Percentiles rank a stretch among this genome's conserved stretches.
Conservation (phyloP, 306 rosid species). For the Boehmeria nivea region DNA sequence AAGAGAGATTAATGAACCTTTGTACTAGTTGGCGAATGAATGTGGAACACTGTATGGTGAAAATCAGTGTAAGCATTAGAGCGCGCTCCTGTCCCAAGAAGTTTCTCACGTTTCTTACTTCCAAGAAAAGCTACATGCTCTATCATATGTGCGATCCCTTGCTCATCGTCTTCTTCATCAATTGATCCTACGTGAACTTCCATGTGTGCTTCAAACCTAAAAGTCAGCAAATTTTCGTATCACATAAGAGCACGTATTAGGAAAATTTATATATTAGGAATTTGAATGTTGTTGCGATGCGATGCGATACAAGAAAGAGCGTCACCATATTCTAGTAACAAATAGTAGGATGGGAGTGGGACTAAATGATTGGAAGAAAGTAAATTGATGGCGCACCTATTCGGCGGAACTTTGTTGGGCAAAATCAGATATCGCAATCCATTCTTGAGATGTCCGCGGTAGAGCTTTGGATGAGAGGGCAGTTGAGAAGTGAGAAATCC, state of each 20-base stretch:
- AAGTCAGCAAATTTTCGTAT: slow-evolving; percentile 4
- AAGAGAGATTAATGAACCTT: slow-evolving; percentile 44
- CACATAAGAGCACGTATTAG: neutral
- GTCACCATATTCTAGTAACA: neutral
- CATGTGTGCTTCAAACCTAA: slow-evolving; percentile 99
- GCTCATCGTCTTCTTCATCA: slow-evolving; percentile 94
- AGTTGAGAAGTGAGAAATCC: slow-evolving; percentile 67
- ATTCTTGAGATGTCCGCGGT: slow-evolving; percentile 75
- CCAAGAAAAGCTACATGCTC: slow-evolving; percentile 99
- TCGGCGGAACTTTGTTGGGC: slow-evolving; percentile 94
- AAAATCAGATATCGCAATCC: slow-evolving; percentile 78
- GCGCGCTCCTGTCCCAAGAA: slow-evolving; percentile 97
- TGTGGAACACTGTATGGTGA: slow-evolving; percentile 98
- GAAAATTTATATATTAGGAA: neutral
- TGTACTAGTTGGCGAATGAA: slow-evolving; percentile 83
- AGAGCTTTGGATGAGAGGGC: slow-evolving; percentile 82
- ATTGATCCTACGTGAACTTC: slow-evolving; percentile 97
- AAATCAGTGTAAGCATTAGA: slow-evolving; percentile 98
- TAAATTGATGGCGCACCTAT: too few relatives aligned
- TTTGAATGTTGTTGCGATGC: neutral
- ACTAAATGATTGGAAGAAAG: too few relatives aligned
- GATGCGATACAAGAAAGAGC: neutral
- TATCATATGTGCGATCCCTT: slow-evolving; percentile 99
- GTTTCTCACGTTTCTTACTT: slow-evolving; percentile 99
- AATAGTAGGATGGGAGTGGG: neutral